phyloP scores from a whole-genome alignment of 2,329 filamentous ascomycete genomes.

The Metarhizium rileyi region DNA sequence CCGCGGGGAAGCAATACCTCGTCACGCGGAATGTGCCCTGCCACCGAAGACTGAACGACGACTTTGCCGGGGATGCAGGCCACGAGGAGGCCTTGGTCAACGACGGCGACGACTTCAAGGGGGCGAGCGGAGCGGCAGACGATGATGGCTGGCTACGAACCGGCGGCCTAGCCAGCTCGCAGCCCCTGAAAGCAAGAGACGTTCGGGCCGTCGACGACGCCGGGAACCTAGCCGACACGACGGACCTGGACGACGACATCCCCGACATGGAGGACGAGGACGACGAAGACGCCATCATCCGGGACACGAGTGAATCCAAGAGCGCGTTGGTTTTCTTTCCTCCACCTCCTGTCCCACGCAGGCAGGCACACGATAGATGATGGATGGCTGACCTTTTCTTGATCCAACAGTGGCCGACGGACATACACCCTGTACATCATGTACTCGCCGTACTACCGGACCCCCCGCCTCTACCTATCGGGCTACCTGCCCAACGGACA shows the following conservation, averaged over 20 bases:
- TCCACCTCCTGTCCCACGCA: neutral
- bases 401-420: slow-evolving; percentile 58
- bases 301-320: slow-evolving; percentile 47
- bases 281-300: slow-evolving; percentile 92
- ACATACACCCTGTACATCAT: slow-evolving; percentile 99
- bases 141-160: slow-evolving; percentile 91
- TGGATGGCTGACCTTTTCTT: neutral
- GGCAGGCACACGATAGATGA: neutral
- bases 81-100: slow-evolving; percentile 79
- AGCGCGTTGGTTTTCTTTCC: slow-evolving; percentile 29
- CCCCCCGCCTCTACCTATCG: slow-evolving; percentile 87
- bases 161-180: slow-evolving; percentile 64
- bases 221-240: slow-evolving; percentile 71
- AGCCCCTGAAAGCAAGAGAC: slow-evolving; percentile 67
- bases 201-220: slow-evolving; percentile 84
- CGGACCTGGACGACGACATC: slow-evolving; percentile 69
- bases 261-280: slow-evolving; percentile 99
- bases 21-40: slow-evolving; percentile 93
- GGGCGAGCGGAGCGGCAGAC: slow-evolving; percentile 40
- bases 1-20: slow-evolving; percentile 85
- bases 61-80: slow-evolving; percentile 82
- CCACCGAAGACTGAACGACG: slow-evolving; percentile 80
- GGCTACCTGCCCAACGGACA: slow-evolving; percentile 75
- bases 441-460: slow-evolving; percentile 94
- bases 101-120: slow-evolving; percentile 58